Evolutionary conservation across 129 eudicot genomes (phyloP), one percentile per base, ranked within the genome.

Genomic region (Artemisia argyi): DNA sequence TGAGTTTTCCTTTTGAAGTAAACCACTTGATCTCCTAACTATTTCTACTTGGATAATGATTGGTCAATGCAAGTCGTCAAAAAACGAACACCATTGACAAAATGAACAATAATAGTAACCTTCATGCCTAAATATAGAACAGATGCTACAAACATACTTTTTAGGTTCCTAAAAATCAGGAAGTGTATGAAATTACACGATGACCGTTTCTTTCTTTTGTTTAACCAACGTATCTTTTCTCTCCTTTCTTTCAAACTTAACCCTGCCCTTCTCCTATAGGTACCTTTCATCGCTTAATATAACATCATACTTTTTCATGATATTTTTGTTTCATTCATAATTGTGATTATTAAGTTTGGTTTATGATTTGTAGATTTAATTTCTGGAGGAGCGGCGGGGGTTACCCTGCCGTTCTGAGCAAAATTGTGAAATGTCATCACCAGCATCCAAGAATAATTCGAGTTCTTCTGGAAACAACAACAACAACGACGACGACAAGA

Each of bases 241-340:
- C 59, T 44, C 42, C 66, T 77, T 66, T 52, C 65, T 79, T 69
- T 79, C 72, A 75, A 66, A 82, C 71, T 76, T 68, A 73, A 62
- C 78, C 82, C 81, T 81, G 78, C 85, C 96, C 86, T 89, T 84
- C 92, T 89, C 92, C 92, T 74, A 70, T 63, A 81, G 89, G 96
- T 83, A 68, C 42, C 76, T 46, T 62, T 18, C 61, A 32, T 17
- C 54, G 26, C 72, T 26, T 51, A 15, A 46, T 13, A 59, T 1
- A 39, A 7, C 46, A 39, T 0, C 68, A 7, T 46, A 22, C 8
- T 66, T 59, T 66, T 44, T 50, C 12, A 11, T 24, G 10, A 0
- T 20, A 16, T 18, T 50, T 47, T 65, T 59, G 48, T 55, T 15
- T 57, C 12, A 20, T 55, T 28, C 6, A 76, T 24, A n/a, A 3